Evolutionary conservation across 441 rosid genomes (phyloP).

Genomic region (Gossypium schwendimanii): DNA sequence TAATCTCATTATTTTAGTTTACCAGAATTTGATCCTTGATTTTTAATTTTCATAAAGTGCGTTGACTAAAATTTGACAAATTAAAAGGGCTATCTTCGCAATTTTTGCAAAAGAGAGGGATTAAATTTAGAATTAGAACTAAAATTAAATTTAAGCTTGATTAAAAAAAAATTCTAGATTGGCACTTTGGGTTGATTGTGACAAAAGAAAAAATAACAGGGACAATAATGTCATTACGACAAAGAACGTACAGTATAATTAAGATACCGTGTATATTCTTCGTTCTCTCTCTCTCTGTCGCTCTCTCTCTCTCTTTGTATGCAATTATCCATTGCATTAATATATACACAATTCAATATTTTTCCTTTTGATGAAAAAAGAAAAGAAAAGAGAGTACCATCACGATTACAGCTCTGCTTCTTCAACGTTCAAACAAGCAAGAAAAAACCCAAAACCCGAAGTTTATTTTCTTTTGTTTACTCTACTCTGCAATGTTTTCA

Average conservation of each 20-base stretch:
- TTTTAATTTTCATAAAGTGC: too few species aligned
- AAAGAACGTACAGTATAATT: slow-evolving; percentile 13
- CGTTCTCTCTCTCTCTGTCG: background rate
- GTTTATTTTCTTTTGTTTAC: background rate
- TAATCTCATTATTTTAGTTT: too few species aligned
- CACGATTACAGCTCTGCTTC: background rate
- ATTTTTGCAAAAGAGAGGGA: too few species aligned
- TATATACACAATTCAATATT: background rate
- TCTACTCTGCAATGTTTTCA: slow-evolving; percentile 40
- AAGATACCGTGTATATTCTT: slow-evolving; percentile 49
- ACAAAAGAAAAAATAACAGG: background rate
- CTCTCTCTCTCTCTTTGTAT: too few species aligned
- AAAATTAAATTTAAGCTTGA: too few species aligned
- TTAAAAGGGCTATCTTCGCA: too few species aligned
- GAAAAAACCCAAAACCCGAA: background rate
- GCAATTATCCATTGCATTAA: slow-evolving; percentile 12
- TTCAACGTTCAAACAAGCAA: background rate
- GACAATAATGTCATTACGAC: background rate
- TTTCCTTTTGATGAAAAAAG: slow-evolving; percentile 14
- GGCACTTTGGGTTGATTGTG: background rate
- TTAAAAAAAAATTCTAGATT: background rate
- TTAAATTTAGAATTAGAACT: too few species aligned
- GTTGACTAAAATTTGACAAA: too few species aligned
- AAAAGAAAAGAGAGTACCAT: background rate
- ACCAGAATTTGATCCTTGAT: too few species aligned